Evolutionary conservation across 1,139 yeast genomes (phyloP), one percentile per base, ranked within the genome.

Genomic region (Yarrowia galli): DNA sequence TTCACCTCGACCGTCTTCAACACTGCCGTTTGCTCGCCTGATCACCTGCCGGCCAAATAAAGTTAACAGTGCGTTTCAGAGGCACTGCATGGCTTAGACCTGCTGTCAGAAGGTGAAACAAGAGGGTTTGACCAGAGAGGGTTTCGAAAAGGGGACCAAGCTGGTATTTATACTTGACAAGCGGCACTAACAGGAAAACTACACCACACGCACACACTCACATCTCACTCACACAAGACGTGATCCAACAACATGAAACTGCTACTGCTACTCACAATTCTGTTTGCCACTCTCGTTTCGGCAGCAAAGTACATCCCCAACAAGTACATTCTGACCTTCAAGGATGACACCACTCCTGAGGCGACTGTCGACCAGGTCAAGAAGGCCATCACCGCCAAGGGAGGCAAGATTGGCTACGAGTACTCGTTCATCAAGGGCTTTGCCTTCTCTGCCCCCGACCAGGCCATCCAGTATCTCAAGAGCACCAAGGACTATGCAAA

Each of bases 401-500:
- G 64, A 8, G 64, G 64, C 51, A 43, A 58, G 22, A 58, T 58
- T 23, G 64, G 64, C 20, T 32, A 42, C 51, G 64, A 58, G 36
- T 58, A 58, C 51, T 58, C 64, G 42, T 58, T 58, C 64, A 58
- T 58, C 64, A 58, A 58, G 64, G 64, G 64, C 28, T 58, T 58
- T 32, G 42, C 64, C 12, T 58, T 58, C 12, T 18, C 28, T 15
- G 64, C 64, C 20, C 64, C 64, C 15, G 64, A 58, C 51, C 7
- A 28, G 49, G 64, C 51, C 42, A 40, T 58, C 32, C 20, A 58
- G 51, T 43, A 7, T 5, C 51, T 58, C 40, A 42, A 58, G 64
- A 25, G 23, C 32, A 20, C 49, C 32, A 42, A n/a, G 28, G 64
- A 58, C 9, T 58, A 42, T 20, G 38, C 40, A 32, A 58, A 58